Conservation (phyloP, 768 basidiomycete species). For the Suillus plorans region DNA sequence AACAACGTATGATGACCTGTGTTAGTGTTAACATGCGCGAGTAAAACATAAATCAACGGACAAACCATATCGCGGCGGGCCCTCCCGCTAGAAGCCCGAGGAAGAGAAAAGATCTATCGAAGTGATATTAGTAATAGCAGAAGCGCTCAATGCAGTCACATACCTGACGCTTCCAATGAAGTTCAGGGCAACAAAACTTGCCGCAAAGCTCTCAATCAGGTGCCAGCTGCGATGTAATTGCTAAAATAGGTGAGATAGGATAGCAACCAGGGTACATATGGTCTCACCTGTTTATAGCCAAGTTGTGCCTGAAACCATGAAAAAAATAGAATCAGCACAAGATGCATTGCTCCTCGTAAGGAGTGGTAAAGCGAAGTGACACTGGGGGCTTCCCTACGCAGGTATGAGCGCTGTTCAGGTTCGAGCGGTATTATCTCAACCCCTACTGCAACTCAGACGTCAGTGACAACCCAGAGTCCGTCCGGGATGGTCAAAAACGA, state of each 20-base stretch:
- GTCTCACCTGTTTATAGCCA: conserved; percentile 74
- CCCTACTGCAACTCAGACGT: conserved; percentile 43
- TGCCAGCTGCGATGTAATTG: conserved; percentile 87
- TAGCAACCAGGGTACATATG: neutral
- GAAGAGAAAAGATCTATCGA: conserved; percentile 68
- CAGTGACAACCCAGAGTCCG: conserved; percentile 13
- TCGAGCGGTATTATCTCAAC: conserved; percentile 98
- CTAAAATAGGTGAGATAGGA: conserved; percentile 36
- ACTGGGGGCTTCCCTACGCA: conserved; percentile 97
- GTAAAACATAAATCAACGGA: neutral
- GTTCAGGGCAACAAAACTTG: conserved; percentile 86
- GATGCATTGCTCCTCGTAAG: conserved; percentile 36
- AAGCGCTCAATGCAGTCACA: conserved; percentile 8
- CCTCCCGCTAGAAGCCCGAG: conserved; percentile 84
- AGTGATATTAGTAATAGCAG: neutral
- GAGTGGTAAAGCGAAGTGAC: conserved; percentile 47
- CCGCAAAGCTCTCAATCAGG: conserved; percentile 80
- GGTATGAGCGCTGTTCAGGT: conserved; percentile 97
- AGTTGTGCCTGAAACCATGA: conserved; percentile 54
- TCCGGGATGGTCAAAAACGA: conserved; percentile 20
- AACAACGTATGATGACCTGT: conserved; percentile 83
- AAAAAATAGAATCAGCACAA: conserved; percentile 49
- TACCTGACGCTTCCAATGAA: conserved; percentile 88
- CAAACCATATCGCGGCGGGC: conserved; percentile 81
- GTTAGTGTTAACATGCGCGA: conserved; percentile 1